Percentiles rank a stretch among this genome's conserved stretches.
Conservation (phyloP, 495 filamentous ascomycete species). For the Hypoxylon intermedium region DNA sequence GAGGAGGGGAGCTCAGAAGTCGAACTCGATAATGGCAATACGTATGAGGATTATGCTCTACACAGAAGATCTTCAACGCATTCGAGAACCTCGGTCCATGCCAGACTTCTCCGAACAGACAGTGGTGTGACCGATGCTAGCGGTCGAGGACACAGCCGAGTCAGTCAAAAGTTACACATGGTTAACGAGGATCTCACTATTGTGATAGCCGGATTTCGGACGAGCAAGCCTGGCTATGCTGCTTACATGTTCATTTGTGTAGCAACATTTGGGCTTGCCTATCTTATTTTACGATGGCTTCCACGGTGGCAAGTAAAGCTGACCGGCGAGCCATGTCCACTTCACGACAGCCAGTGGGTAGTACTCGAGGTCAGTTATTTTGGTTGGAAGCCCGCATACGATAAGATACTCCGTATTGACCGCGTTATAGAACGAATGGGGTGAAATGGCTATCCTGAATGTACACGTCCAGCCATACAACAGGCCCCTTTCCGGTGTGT, state of each 20-base stretch:
- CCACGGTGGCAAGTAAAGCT: constrained; percentile 84
- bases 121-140: constrained; percentile 67
- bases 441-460: constrained; percentile 77
- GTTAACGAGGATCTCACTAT: constrained; percentile 91
- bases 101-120: constrained; percentile 71
- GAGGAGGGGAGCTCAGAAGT: constrained; percentile 48
- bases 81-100: constrained; percentile 68
- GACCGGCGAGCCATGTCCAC: constrained; percentile 68
- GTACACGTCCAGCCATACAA: constrained; percentile 75
- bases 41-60: constrained; percentile 49
- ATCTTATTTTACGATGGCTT: constrained; percentile 86
- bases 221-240: constrained; percentile 68
- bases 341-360: constrained; percentile 84
- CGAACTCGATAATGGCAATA: constrained; percentile 49
- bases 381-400: background rate
- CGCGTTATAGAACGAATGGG: constrained; percentile 79
- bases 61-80: constrained; percentile 52
- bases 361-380: constrained; percentile 72
- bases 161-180: constrained; percentile 91
- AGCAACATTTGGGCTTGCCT: constrained; percentile 76
- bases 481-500: constrained; percentile 83
- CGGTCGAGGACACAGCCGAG: constrained; percentile 63
- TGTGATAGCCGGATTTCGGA: constrained; percentile 88
- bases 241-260: constrained; percentile 74
- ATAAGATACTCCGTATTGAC: constrained; percentile 32